Evolutionary conservation across 441 rosid species (phyloP), one percentile per base, ranked within the genome.

Genomic region (Raphanus hybrid): DNA sequence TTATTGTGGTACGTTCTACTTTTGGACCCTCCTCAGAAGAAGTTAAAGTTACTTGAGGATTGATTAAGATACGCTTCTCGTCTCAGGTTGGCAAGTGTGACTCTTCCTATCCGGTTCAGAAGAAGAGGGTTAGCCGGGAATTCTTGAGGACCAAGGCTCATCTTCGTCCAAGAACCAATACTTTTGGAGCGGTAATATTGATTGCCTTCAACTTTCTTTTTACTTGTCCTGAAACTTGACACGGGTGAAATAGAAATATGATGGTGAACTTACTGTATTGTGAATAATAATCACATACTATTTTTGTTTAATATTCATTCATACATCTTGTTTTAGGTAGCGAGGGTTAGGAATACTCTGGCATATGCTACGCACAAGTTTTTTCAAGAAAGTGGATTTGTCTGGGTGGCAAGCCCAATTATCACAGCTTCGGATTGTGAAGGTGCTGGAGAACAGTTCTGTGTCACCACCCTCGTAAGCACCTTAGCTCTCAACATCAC

Each of bases 371-470:
- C 99, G 1, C 99, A 92, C 83, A 90, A 91, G 63, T 96, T 91
- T 75, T 96, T 96, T 74, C 97, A 93, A 85, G 99, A 90, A 78
- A 89, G 87, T 81, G 97, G 97, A 58, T 93, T 96, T 84, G 89
- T 96, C 45, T 96, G 97, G 99, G 92, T 93, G 64, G 90, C 97
- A 57, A 96, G 98, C 83, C 99, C 99, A 78, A 96, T 96, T 67
- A 93, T 96, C 73, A 92, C 98, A 48, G 89, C 97, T 35, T 90
- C 99, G 1, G 99, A 96, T 78, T 93, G 98, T 85, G 98, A 96
- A 87, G 99, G 99, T 68, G 99, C 97, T 0, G 99, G 99, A 55
- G 98, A 93, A 85, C 99, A 96, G 83, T 96, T 96, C 76, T 96
- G 99, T 64, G 98, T 93, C 67, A 96, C 99, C 80, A 96, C 97